Percentiles rank a stretch among this genome's conserved stretches.
These are phyloP conservation scores for Coniferiporia weirii DNA, from an alignment of 1,284 basidiomycete genomes.

Conservation along the genomic window DNA sequence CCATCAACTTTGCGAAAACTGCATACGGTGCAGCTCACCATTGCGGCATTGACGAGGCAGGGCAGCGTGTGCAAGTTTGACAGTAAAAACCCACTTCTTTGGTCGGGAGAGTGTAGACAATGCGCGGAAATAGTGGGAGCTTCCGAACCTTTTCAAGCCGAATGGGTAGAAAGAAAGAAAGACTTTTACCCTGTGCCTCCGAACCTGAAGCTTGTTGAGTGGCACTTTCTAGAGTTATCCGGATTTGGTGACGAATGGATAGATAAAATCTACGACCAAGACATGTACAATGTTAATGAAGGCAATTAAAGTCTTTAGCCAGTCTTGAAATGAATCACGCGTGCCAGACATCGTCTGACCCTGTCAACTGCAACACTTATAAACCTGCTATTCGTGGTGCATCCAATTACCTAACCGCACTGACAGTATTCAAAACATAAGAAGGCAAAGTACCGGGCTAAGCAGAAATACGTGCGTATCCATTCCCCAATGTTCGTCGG, in stretches of 20 bases:
- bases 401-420: too few species aligned
- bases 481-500: neutral
- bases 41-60: conserved; percentile 16
- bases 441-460: too few species aligned
- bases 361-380: too few species aligned
- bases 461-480: neutral
- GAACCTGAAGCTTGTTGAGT: conserved; percentile 2
- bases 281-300: neutral
- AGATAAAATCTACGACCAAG: neutral
- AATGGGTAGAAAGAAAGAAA: neutral
- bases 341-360: too few species aligned
- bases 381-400: too few species aligned
- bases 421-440: too few species aligned
- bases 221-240: neutral
- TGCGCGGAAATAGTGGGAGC: conserved; percentile 15
- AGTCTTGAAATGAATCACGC: too few species aligned
- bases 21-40: conserved; percentile 21
- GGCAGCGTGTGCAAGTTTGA: neutral
- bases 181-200: neutral
- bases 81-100: conserved; percentile 16
- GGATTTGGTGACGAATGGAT: conserved; percentile 3
- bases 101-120: conserved; percentile 23
- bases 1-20: conserved; percentile 20
- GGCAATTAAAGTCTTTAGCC: neutral
- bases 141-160: neutral